Evolutionary conservation across 2,329 filamentous ascomycete species (phyloP), one percentile per base, ranked within the genome.

Genomic region (Aspergillus hiratsukae): DNA sequence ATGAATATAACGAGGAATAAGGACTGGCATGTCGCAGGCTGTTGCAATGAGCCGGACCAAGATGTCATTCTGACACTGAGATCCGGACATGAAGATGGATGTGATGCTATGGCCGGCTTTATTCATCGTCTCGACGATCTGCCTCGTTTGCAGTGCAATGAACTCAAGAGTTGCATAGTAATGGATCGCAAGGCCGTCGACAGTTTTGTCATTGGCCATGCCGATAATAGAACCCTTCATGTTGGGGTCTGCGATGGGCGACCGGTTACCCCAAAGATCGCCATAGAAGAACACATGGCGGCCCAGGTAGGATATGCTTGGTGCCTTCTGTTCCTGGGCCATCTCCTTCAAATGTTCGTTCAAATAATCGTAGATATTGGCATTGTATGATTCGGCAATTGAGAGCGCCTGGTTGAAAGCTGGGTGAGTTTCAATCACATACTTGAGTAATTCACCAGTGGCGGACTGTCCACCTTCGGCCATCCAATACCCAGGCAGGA

Each of bases 271-370:
- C 83, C 95, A 97, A 3, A 97, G 82, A 70, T 99, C 94, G 61
- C 94, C 94, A 73, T 99, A 99, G 80, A 99, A 95, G 84, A 99
- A 99, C 78, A 96, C 89, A 75, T 99, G 93, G 8, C 93, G 89
- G 11, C 87, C 91, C 1, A 99, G 81, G 74, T 92, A 95, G 19
- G 90, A 87, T 60, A 97, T 83, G 52, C 85, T 86, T 0, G 92
- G 92, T 2, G 90, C 90, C 2, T 81, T 78, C 25, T 78, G 75
- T 66, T 86, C 86, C 66, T 87, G 82, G 25, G 83, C 83, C 80
- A 97, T 82, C 64, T 90, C 86, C 58, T 86, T 83, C 10, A 99
- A 84, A 68, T 95, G 91, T 60, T 87, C 83, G 74, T 99, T 97
- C 55, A 99, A 83, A 73, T 92, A 96, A 71, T 96, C 91, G 77